These are phyloP conservation scores for Otatea glauca DNA, from an alignment of 176 grass and related monocot species.

Conservation along the genomic window DNA sequence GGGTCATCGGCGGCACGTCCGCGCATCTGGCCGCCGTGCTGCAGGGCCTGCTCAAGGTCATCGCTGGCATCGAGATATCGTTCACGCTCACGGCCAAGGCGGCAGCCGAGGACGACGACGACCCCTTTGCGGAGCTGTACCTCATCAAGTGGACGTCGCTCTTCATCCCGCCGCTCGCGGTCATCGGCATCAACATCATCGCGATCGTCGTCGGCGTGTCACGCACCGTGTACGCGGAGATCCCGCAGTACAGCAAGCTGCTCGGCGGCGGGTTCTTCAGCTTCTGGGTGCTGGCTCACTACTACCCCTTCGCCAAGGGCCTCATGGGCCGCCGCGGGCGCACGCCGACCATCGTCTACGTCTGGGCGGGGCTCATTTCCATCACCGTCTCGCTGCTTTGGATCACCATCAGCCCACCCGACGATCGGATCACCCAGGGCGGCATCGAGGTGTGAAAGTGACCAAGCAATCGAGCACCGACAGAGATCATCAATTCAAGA, in stretches of 20 bases:
- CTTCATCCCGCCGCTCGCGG: slow-evolving; percentile 70
- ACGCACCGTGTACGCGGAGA: slow-evolving; percentile 71
- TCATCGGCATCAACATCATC: slow-evolving; percentile 82
- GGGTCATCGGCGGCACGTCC: slow-evolving; percentile 87
- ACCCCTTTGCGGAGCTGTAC: slow-evolving; percentile 78
- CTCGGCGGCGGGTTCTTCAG: slow-evolving; percentile 81
- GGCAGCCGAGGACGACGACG: slow-evolving; percentile 69
- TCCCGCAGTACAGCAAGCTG: slow-evolving; percentile 87
- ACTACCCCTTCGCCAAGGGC: slow-evolving; percentile 89
- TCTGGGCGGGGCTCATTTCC: slow-evolving; percentile 74
- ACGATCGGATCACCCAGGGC: slow-evolving; percentile 49
- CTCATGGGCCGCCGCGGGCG: slow-evolving; percentile 74
- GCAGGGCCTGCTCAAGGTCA: slow-evolving; percentile 85
- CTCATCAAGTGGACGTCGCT: slow-evolving; percentile 87
- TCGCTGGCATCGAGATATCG: slow-evolving; percentile 86
- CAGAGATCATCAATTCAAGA: neutral
- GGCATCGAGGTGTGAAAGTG: slow-evolving; percentile 32
- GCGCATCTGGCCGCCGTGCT: slow-evolving; percentile 71
- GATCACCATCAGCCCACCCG: slow-evolving; percentile 70
- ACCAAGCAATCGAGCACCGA: neutral
- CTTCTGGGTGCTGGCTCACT: slow-evolving; percentile 86
- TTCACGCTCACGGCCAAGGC: slow-evolving; percentile 85
- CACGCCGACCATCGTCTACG: slow-evolving; percentile 73
- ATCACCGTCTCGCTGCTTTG: slow-evolving; percentile 83
- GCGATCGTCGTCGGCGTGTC: slow-evolving; percentile 80